Conservation (phyloP, 2,329 filamentous ascomycete genomes). For the Penicillium sp. region DNA sequence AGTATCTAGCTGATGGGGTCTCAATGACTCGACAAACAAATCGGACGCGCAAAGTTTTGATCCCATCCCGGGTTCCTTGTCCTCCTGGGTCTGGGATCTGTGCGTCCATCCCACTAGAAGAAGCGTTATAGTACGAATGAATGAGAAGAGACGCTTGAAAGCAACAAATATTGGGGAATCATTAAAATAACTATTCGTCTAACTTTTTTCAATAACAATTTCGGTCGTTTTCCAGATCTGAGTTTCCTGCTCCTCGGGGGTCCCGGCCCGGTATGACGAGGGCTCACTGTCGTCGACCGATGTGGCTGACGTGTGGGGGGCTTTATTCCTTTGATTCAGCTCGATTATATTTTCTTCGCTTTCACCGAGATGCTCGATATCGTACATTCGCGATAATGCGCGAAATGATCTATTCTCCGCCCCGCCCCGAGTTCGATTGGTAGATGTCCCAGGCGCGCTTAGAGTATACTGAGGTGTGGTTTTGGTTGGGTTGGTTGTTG, state of each 20-base stretch:
- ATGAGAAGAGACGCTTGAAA: too few species aligned
- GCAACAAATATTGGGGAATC: too few species aligned
- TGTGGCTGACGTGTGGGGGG: background rate
- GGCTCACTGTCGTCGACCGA: background rate
- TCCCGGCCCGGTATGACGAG: background rate
- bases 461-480: background rate
- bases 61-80: too few species aligned
- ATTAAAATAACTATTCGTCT: background rate
- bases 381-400: background rate
- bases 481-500: background rate
- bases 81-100: too few species aligned
- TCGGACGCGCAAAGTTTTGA: too few species aligned
- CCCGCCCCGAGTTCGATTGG: background rate
- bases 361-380: background rate
- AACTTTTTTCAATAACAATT: background rate
- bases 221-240: background rate
- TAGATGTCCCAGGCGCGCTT: too few species aligned
- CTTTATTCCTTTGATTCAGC: background rate
- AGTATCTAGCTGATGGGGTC: too few species aligned
- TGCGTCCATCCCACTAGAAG: too few species aligned
- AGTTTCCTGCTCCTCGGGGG: background rate
- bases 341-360: background rate
- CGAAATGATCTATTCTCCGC: background rate
- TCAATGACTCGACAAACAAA: too few species aligned
- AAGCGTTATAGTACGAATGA: too few species aligned